Conservation (phyloP, 108 stramenopile genomes). For the Cyclotella choctawhatcheeana region DNA sequence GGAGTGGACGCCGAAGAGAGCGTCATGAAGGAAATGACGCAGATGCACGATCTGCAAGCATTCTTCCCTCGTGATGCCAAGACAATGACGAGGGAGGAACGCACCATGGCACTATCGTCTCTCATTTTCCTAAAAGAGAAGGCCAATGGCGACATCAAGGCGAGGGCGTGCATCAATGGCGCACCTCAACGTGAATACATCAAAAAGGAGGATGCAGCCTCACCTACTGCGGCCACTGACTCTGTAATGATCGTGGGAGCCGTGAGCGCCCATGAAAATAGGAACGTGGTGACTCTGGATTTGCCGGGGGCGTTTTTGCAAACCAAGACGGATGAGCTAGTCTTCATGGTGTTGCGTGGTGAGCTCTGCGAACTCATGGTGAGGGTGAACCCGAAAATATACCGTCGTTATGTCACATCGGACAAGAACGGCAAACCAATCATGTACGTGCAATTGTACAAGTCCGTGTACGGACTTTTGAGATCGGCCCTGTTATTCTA, state of each 20-base stretch:
- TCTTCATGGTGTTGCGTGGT: slow-evolving; percentile 33
- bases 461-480: slow-evolving; percentile 10
- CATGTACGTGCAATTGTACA: slow-evolving; percentile 4
- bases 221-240: neutral
- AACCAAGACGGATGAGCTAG: slow-evolving; percentile 33
- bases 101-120: slow-evolving; percentile 29
- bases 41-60: slow-evolving; percentile 40
- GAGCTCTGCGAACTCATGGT: slow-evolving; percentile 33
- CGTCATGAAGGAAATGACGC: slow-evolving; percentile 26
- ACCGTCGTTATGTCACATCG: slow-evolving; percentile 20
- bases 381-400: slow-evolving; percentile 21
- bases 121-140: slow-evolving; percentile 61
- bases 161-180: slow-evolving; percentile 37
- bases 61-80: slow-evolving; percentile 20
- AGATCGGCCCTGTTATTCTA: slow-evolving; percentile 7
- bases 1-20: slow-evolving; percentile 5
- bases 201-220: slow-evolving; percentile 1
- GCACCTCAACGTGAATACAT: slow-evolving; percentile 14
- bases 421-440: slow-evolving; percentile 10
- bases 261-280: neutral
- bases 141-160: slow-evolving; percentile 45
- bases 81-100: slow-evolving; percentile 27
- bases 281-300: slow-evolving; percentile 53
- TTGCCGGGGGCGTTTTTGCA: slow-evolving; percentile 59
- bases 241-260: slow-evolving; percentile 1